Base-by-base conservation (phyloP, 2,329 filamentous ascomycete genomes). In the Hypoxylon sp. region DNA sequence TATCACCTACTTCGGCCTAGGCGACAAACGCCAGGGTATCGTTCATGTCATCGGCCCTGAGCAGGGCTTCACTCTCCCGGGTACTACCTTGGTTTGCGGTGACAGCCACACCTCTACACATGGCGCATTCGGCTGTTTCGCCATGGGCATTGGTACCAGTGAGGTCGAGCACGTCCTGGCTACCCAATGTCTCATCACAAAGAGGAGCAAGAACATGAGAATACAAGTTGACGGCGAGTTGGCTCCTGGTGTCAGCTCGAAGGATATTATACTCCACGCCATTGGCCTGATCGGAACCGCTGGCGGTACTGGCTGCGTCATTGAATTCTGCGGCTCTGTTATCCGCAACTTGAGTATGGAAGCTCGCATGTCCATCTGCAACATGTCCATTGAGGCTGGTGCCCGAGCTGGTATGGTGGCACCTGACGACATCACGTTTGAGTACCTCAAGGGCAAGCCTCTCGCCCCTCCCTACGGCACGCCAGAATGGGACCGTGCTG, bases 81-180 rank as follows among this genome's bases (percentile, higher is more conserved):
- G 94, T 74, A 98, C 96, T 60, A 99, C 96, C 2, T 92, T 98
- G 39, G 96, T 98, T 72, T 98, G 96, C 79, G 96, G 96, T 81
- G 96, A 99, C 87, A 97, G 93, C 78, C 96, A 99, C 81, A 99
- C 96, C 51, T 98, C 95, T 26, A 99, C 96, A 70, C 96, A 99
- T 83, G 96, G 96, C 76, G 96, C 96, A 57, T 99, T 98, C 76
- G 96, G 96, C 73, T 88, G 94, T 74, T 89, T 98, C 70, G 96
- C 96, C 44, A 97, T 97, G 78, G 96, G 96, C 81, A 99, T 99
- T 78, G 96, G 96, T 75, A 99, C 96, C 70, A 97, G 93, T 79
- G 96, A 99, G 84, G 96, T 98, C 73, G 96, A 99, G 87, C 95
- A 99, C 82, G 96, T 99, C 70, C 88, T 99, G 63, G 96, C 96